Evolutionary conservation across 352 stramenopile genomes (phyloP).

Genomic region (Thraustochytrium sp.): DNA sequence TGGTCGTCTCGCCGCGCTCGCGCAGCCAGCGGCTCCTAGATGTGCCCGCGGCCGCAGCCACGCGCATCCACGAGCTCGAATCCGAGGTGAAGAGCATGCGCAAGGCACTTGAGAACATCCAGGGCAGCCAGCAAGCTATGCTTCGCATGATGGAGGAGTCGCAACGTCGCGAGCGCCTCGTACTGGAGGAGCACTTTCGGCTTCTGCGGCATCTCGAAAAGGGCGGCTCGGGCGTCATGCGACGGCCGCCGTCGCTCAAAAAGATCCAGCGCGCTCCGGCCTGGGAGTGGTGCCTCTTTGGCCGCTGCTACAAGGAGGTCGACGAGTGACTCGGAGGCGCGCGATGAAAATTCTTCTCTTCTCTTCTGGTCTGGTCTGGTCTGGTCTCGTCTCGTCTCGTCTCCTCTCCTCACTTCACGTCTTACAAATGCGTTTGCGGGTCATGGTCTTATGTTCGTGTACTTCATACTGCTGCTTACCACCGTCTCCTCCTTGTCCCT

Average conservation of each 20-base stretch:
- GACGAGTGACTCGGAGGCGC: neutral
- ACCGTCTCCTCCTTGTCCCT: no score
- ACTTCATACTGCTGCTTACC: no score
- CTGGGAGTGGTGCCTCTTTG: conserved; percentile 16
- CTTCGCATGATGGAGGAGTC: conserved; percentile 16
- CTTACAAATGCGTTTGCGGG: no score
- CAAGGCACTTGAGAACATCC: neutral
- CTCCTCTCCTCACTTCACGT: no score
- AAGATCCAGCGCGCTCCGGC: neutral
- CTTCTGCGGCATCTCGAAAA: neutral
- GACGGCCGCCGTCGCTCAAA: neutral
- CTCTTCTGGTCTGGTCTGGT: no score
- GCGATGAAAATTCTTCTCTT: neutral
- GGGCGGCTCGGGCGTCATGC: no score
- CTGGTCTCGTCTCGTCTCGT: no score
- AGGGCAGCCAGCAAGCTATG: conserved; percentile 5
- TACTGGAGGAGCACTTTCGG: conserved; percentile 16
- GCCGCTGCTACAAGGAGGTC: neutral
- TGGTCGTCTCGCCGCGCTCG: neutral
- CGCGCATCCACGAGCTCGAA: conserved; percentile 4
- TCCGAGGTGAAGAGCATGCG: neutral
- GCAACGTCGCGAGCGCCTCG: conserved; percentile 2
- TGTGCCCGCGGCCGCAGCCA: neutral
- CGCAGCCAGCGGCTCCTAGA: no score
- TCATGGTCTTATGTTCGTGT: no score